Evolutionary conservation across 495 filamentous ascomycete species (phyloP).

Genomic region (Penicillium alfredii): DNA sequence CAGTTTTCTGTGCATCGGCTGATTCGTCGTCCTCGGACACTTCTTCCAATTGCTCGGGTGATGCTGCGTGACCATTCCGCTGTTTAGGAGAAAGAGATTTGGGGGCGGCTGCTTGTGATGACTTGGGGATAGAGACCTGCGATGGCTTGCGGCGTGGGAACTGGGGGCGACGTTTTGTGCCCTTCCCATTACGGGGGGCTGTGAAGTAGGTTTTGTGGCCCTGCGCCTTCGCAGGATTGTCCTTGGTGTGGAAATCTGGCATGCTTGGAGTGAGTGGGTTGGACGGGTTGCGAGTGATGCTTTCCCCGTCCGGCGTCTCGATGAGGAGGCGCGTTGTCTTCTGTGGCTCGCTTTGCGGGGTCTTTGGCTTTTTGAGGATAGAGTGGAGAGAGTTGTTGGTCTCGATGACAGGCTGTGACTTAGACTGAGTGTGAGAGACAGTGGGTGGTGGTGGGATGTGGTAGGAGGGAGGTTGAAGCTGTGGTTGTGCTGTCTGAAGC

Average conservation of each 20-base stretch:
- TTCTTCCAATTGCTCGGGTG: too few relatives aligned
- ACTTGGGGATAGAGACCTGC: conserved; percentile 19
- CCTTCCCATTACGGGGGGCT: conserved; percentile 22
- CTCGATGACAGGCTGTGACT: conserved; percentile 3
- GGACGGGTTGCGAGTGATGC: conserved; percentile 30
- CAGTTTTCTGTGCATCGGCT: too few relatives aligned
- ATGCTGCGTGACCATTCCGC: too few relatives aligned
- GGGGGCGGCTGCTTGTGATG: conserved; percentile 7
- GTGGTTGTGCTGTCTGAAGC: too few relatives aligned
- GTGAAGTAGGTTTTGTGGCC: conserved; percentile 32
- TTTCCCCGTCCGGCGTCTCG: conserved; percentile 20
- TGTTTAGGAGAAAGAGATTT: too few relatives aligned
- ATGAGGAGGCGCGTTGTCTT: conserved; percentile 35
- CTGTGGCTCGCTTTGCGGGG: conserved; percentile 18
- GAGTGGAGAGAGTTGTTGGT: conserved; percentile 23
- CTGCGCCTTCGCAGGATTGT: too few relatives aligned
- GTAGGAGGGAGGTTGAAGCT: too few relatives aligned
- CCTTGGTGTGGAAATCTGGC: conserved; percentile 9
- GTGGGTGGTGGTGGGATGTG: conserved; percentile 4
- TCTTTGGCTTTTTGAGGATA: conserved; percentile 35
- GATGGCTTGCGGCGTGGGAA: conserved; percentile 41
- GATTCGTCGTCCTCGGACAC: too few relatives aligned
- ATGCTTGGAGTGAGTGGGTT: conserved; percentile 23
- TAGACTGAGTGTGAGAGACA: conserved; percentile 1
- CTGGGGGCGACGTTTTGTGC: conserved; percentile 36